Evolutionary conservation across 1,139 yeast genomes (phyloP).

Genomic region (Candida albicans): DNA sequence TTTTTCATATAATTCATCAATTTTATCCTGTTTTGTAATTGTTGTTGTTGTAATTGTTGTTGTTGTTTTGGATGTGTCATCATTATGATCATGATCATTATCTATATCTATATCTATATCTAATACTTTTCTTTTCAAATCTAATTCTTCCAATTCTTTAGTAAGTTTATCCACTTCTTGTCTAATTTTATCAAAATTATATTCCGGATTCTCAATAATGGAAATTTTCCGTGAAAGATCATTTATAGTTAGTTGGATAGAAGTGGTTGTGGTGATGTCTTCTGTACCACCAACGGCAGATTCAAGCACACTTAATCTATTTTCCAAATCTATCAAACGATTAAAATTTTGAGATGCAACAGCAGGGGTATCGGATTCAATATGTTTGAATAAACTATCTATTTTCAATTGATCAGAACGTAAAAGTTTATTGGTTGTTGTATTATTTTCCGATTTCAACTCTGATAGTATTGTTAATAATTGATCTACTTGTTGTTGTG

Average conservation of each 20-base stretch:
- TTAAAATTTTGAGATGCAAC: neutral
- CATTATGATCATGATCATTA: too few species aligned
- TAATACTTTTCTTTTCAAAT: constrained; percentile 16
- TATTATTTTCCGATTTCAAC: constrained; percentile 1
- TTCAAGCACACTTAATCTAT: constrained; percentile 25
- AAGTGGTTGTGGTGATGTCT: constrained; percentile 15
- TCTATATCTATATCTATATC: too few species aligned
- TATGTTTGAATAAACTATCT: constrained; percentile 2
- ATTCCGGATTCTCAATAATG: constrained; percentile 39
- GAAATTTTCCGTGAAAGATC: constrained; percentile 39
- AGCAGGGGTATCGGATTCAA: neutral
- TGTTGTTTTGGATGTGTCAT: too few species aligned
- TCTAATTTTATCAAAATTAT: constrained; percentile 21
- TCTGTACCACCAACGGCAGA: constrained; percentile 24
- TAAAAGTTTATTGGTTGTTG: neutral
- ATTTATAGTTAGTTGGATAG: constrained; percentile 27
- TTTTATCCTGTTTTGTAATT: constrained; percentile 19
- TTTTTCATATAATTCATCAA: constrained; percentile 38
- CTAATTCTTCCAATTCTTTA: constrained; percentile 20
- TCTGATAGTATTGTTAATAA: constrained; percentile 11
- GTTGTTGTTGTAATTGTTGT: constrained; percentile 3
- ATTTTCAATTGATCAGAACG: constrained; percentile 1
- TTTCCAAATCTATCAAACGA: constrained; percentile 20
- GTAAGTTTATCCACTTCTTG: constrained; percentile 18
- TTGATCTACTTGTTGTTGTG: constrained; percentile 4